Evolutionary conservation across 352 stramenopile genomes (phyloP), one percentile per base, ranked within the genome.

Genomic region (Plasmopara halstedii): DNA sequence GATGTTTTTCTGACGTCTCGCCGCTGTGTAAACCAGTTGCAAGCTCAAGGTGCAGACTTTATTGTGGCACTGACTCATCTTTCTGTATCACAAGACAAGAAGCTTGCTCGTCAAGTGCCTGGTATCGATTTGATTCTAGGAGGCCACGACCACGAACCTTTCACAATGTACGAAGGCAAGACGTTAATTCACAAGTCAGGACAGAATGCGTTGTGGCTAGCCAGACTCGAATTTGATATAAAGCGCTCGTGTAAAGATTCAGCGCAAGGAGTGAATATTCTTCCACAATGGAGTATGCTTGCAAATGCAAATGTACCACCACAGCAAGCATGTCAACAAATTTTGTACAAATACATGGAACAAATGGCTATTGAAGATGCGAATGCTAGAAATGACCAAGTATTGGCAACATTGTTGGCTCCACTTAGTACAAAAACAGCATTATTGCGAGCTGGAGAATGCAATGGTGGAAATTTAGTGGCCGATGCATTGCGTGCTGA

Each of bases 71-170:
- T 96, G 18, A 96, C 85, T 2, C 85, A 96, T 41, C 40, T 95
- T 33, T 83, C 71, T 11, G 77, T 93, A 45, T 68, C 62, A 1
- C 69, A 91, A 41, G 85, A 96, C 57, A 69, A 74, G 20, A 49
- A 77, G 18, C 46, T 96, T 23, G 79, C 79, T 0, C 56, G 64
- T 3, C 67, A 67, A 31, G 66, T 85, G 19, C 68, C 70, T 4
- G 77, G 77, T 6, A 90, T 94, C 23, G 69, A 95, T 41, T 43
- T 96, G 33, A 76, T 96, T 27, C 64, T 97, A 15, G 88, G 88
- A 11, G 87, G 89, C 9, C 89, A 97, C 55, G 89, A 97, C 53
- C 89, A 97, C 53, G 84, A 96, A 31, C 83, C 83, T 0, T 84
- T 95, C 42, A 88, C 86, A 33, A 46, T 88, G 39, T 85, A 90